phyloP scores from a whole-genome alignment of 331 rosid genomes.

The Telfairia occidentalis region DNA sequence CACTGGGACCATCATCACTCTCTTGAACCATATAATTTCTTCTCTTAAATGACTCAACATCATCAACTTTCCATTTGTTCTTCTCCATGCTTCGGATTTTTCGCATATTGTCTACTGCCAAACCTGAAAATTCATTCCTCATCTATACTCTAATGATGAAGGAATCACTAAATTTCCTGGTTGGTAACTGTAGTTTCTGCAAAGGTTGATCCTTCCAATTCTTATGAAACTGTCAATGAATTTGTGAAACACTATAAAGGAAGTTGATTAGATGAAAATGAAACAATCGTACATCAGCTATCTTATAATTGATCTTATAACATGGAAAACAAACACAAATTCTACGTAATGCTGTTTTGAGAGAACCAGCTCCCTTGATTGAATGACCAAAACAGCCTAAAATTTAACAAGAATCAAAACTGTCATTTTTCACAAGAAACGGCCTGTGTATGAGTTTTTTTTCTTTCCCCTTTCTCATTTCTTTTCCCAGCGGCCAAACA shows the following conservation, averaged over 20 bases:
- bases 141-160: not conserved
- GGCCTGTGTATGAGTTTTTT: not conserved
- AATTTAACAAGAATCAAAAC: not conserved
- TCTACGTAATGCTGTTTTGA: not conserved
- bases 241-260: not conserved
- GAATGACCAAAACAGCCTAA: not conserved
- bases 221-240: not conserved
- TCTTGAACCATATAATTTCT: not conserved
- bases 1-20: slow-evolving; percentile 4
- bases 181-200: not conserved
- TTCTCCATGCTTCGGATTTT: not conserved
- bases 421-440: not conserved
- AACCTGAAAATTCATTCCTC: slow-evolving; percentile 3
- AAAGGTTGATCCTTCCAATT: not conserved
- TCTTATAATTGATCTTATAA: not conserved
- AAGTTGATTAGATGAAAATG: not conserved
- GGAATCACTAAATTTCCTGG: not conserved
- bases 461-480: not conserved
- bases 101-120: not conserved
- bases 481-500: not conserved
- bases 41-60: not conserved
- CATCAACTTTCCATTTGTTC: not conserved
- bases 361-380: not conserved
- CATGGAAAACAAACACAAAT: not conserved
- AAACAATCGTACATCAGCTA: not conserved